phyloP scores from a whole-genome alignment of 2,329 filamentous ascomycete genomes.

The Colletotrichum sp. region DNA sequence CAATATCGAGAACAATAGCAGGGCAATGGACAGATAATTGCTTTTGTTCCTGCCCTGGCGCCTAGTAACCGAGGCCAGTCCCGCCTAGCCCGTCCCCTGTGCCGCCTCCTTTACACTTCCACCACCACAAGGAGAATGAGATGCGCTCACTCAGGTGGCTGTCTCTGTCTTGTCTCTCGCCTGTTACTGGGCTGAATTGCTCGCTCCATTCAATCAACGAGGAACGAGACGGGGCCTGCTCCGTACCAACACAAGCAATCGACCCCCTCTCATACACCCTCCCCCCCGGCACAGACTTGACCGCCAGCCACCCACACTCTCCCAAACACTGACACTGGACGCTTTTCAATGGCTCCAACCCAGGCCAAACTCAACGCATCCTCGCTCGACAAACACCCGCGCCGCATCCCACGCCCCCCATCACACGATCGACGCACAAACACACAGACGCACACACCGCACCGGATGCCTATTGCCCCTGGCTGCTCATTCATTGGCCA shows the following conservation, averaged over 20 bases:
- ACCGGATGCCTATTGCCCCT: conserved; percentile 6
- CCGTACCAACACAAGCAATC: neutral
- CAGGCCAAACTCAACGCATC: conserved; percentile 3
- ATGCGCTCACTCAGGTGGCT: neutral
- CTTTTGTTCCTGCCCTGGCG: neutral
- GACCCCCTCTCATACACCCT: neutral
- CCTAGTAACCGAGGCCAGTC: neutral
- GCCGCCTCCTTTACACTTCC: neutral
- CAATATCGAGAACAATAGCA: neutral
- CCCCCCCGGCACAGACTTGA: neutral
- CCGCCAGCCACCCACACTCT: neutral
- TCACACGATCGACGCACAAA: conserved; percentile 20
- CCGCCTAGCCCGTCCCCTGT: neutral
- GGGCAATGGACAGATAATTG: neutral
- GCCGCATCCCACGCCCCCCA: conserved; percentile 8
- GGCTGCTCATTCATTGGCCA: neutral
- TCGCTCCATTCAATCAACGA: neutral
- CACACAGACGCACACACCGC: conserved; percentile 18
- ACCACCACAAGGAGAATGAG: neutral
- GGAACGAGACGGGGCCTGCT: neutral
- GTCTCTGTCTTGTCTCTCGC: neutral
- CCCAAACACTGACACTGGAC: neutral
- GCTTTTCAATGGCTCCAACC: neutral
- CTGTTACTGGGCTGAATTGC: neutral
- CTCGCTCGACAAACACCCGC: conserved; percentile 6